Conservation (phyloP, 352 stramenopile species). For the Elongisporangium anandrum region DNA sequence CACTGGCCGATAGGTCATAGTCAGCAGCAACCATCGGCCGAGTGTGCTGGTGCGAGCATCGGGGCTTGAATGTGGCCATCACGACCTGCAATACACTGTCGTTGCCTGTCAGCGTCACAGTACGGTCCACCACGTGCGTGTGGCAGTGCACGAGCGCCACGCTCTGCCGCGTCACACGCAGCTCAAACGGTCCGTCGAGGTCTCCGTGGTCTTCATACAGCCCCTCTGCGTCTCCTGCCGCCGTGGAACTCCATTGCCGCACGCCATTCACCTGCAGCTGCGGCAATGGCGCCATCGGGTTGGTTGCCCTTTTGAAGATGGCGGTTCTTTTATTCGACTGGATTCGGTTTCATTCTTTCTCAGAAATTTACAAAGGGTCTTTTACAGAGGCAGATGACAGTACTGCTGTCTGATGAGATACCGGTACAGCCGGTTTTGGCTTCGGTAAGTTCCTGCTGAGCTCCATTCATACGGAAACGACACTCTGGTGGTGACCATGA, state of each 20-base stretch:
- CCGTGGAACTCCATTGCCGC: neutral
- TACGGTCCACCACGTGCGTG: conserved; percentile 52
- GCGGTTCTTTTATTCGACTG: neutral
- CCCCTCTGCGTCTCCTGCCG: conserved; percentile 11
- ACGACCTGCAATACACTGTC: conserved; percentile 50
- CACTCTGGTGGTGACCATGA: conserved; percentile 6
- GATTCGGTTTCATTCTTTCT: neutral
- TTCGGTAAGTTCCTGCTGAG: neutral
- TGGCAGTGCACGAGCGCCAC: conserved; percentile 55
- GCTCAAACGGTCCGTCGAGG: conserved; percentile 23
- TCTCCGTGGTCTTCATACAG: conserved; percentile 26
- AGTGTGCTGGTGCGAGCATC: conserved; percentile 4
- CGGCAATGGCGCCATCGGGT: neutral
- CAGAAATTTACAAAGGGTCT: neutral
- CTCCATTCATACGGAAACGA: neutral
- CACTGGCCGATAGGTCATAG: neutral
- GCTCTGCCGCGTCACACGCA: conserved; percentile 32
- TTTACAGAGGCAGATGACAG: neutral
- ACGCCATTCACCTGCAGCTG: neutral
- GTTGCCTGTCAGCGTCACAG: conserved; percentile 43
- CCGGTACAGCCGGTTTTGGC: neutral
- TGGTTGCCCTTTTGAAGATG: neutral
- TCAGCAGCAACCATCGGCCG: neutral
- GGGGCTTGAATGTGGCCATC: conserved; percentile 33
- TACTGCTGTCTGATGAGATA: neutral